Percentiles rank a stretch among this genome's conserved stretches.
Evolutionary conservation across 225 moss, liverwort and hornwort genomes (phyloP).

Genomic region (Bryoerythrophyllum caledonicum): DNA sequence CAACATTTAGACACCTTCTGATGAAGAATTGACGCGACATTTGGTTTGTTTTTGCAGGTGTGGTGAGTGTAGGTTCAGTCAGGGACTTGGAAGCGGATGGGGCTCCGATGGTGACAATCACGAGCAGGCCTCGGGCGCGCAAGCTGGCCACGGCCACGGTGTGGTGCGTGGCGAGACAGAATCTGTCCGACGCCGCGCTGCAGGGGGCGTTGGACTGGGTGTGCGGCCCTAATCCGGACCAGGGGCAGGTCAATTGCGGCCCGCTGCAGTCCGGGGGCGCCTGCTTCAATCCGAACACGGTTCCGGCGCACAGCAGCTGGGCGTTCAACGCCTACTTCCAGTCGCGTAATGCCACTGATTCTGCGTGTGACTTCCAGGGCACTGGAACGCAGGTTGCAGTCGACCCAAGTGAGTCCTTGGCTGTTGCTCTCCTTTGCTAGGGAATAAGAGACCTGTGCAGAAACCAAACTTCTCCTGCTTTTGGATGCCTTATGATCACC

Average conservation of each 20-base stretch:
- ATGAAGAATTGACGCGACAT: background rate
- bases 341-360: conserved; percentile 34
- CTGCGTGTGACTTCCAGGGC: conserved; percentile 64
- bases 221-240: conserved; percentile 42
- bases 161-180: conserved; percentile 61
- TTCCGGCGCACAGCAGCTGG: conserved; percentile 52
- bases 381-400: conserved; percentile 31
- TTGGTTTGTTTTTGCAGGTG: background rate
- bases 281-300: conserved; percentile 59
- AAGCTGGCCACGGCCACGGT: conserved; percentile 25
- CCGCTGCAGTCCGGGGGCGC: conserved; percentile 43
- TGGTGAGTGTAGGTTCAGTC: background rate
- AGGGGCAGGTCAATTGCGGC: conserved; percentile 65
- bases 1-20: background rate
- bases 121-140: conserved; percentile 23
- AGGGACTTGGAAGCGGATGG: background rate
- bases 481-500: background rate
- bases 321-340: conserved; percentile 72
- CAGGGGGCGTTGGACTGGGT: conserved; percentile 69
- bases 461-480: background rate
- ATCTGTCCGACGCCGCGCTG: conserved; percentile 17
- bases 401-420: conserved; percentile 62
- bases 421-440: background rate
- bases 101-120: conserved; percentile 37
- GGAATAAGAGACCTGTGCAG: background rate